A percentile compares a stretch with the other conserved stretches of the same genome.
Evolutionary conservation across 805 yeast genomes (phyloP).

Genomic region (Yarrowia osloensis): DNA sequence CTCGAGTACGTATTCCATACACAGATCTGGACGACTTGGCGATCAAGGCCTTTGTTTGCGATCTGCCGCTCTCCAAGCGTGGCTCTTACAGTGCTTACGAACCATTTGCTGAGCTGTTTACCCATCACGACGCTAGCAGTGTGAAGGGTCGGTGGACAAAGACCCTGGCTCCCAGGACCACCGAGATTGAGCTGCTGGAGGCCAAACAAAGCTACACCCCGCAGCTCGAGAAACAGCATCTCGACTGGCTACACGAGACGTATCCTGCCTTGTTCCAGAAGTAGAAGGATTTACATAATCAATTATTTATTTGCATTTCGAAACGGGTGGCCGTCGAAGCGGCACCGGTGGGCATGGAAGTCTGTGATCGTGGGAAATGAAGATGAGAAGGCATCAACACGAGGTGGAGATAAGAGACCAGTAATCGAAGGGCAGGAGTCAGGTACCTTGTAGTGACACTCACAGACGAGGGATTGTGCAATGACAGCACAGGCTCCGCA

Average conservation of each 20-base stretch:
- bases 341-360: too few species aligned
- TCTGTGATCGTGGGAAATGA: too few species aligned
- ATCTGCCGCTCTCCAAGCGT: background rate
- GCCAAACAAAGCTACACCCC: background rate
- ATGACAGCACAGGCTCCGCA: too few species aligned
- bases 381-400: too few species aligned
- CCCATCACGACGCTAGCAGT: slow-evolving; percentile 3
- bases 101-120: background rate
- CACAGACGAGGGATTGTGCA: too few species aligned
- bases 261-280: background rate
- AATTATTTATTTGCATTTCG: background rate
- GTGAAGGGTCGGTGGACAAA: slow-evolving; percentile 16
- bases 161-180: slow-evolving; percentile 3
- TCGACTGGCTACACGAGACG: background rate
- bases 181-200: background rate
- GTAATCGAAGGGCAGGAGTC: too few species aligned
- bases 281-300: background rate
- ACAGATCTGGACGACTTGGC: slow-evolving; percentile 1
- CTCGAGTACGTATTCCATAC: background rate
- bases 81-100: background rate
- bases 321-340: background rate
- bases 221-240: background rate
- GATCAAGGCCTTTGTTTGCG: slow-evolving; percentile 1
- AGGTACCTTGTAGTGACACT: too few species aligned
- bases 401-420: too few species aligned